Percentiles rank a stretch among this genome's conserved stretches.
Conservation (phyloP, 345 rosid genomes). For the Trapa incisa region DNA sequence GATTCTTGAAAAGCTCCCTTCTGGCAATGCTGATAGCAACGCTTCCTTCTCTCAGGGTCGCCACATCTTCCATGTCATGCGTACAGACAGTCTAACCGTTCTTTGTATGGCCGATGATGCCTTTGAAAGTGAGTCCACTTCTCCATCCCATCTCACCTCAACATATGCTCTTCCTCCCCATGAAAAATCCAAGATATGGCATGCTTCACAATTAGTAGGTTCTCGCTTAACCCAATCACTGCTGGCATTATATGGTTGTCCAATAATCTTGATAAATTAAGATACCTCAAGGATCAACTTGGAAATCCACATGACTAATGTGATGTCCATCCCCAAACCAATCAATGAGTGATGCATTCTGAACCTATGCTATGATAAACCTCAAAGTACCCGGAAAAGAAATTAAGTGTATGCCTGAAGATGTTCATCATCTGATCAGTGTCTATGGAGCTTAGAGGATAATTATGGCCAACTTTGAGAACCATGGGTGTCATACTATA, state of each 20-base stretch:
- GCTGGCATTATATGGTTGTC: too few species aligned
- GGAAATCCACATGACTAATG: neutral
- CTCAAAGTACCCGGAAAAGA: neutral
- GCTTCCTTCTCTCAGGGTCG: conserved; percentile 33
- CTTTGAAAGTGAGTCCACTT: conserved; percentile 15
- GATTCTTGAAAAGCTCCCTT: conserved; percentile 23
- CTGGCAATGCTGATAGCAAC: conserved; percentile 17
- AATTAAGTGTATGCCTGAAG: neutral
- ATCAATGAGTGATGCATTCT: neutral
- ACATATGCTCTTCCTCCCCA: neutral
- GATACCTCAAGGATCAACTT: neutral
- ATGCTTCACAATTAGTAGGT: too few species aligned
- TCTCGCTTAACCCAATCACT: neutral
- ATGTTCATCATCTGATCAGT: neutral
- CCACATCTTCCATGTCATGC: conserved; percentile 36
- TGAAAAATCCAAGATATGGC: neutral
- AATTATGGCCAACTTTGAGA: neutral
- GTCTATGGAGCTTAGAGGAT: too few species aligned
- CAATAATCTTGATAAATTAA: neutral
- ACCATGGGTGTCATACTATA: neutral
- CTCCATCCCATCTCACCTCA: neutral
- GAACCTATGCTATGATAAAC: neutral
- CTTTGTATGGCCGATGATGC: conserved; percentile 41
- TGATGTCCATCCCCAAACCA: neutral
- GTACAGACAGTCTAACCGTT: conserved; percentile 34